phyloP scores from a whole-genome alignment of 1,284 basidiomycete genomes.

The Apiotrichum akiyoshidainum region DNA sequence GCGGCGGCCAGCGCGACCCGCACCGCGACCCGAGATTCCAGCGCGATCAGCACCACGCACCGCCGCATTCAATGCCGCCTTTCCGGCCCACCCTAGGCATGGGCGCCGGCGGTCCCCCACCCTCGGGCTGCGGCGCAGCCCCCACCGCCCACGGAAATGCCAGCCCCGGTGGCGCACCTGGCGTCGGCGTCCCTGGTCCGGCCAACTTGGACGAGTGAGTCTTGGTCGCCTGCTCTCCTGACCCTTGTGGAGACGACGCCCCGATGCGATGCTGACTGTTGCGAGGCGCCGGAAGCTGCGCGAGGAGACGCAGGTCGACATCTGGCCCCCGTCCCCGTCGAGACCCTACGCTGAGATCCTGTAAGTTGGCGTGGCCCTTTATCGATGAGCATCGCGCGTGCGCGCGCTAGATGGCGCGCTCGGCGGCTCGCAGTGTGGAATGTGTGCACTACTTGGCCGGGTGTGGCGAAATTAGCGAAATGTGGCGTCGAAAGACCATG shows the following conservation, averaged over 20 bases:
- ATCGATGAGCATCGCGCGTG: no score
- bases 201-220: not conserved
- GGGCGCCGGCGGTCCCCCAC: not conserved
- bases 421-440: no score
- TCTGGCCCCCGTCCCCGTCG: slow-evolving; percentile 85
- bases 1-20: not conserved
- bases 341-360: slow-evolving; percentile 36
- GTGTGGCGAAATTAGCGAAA: no score
- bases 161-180: not conserved
- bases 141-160: not conserved
- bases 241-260: no score
- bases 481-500: no score
- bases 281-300: slow-evolving; percentile 71
- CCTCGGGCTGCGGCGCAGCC: not conserved
- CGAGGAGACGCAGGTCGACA: slow-evolving; percentile 60
- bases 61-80: slow-evolving; percentile 10
- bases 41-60: not conserved
- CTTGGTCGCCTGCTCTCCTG: no score
- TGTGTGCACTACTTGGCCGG: no score
- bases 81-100: slow-evolving; percentile 2
- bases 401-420: no score
- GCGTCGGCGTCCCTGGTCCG: not conserved
- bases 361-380: not conserved
- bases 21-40: not conserved
- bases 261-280: not conserved